These are phyloP conservation scores for Talaromyces sp. DNA, from an alignment of 2,329 filamentous ascomycete genomes.

Conservation along the genomic window DNA sequence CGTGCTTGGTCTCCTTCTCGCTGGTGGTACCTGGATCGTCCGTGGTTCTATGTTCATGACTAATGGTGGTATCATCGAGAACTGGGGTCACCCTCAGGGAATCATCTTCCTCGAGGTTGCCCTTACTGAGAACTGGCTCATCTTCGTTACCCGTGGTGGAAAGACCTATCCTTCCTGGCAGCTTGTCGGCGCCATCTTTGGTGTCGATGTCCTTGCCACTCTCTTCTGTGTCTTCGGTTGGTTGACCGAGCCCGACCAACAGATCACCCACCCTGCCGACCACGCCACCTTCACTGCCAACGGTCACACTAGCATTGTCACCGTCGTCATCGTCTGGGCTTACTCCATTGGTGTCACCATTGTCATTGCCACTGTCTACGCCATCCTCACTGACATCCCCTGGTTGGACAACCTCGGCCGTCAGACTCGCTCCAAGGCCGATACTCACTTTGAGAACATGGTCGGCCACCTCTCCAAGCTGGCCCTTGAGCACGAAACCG, in stretches of 20 bases:
- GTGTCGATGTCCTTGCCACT: conserved; percentile 64
- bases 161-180: conserved; percentile 68
- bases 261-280: conserved; percentile 24
- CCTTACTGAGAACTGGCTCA: conserved; percentile 87
- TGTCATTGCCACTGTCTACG: conserved; percentile 51
- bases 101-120: conserved; percentile 82
- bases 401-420: conserved; percentile 49
- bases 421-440: conserved; percentile 47
- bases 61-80: conserved; percentile 65
- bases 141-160: conserved; percentile 82
- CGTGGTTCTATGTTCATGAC: conserved; percentile 62
- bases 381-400: conserved; percentile 42
- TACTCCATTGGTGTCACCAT: conserved; percentile 52
- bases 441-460: conserved; percentile 53
- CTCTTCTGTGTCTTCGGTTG: conserved; percentile 69
- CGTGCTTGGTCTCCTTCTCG: conserved; percentile 58
- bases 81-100: conserved; percentile 65
- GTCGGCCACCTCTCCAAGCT: conserved; percentile 50
- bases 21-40: conserved; percentile 64
- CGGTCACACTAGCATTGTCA: conserved; percentile 56
- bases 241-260: conserved; percentile 54
- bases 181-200: conserved; percentile 61
- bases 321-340: conserved; percentile 49
- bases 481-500: conserved; percentile 47
- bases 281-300: conserved; percentile 33